Conservation (phyloP, 2,329 filamentous ascomycete genomes). For the Pyrenophora seminiperda region DNA sequence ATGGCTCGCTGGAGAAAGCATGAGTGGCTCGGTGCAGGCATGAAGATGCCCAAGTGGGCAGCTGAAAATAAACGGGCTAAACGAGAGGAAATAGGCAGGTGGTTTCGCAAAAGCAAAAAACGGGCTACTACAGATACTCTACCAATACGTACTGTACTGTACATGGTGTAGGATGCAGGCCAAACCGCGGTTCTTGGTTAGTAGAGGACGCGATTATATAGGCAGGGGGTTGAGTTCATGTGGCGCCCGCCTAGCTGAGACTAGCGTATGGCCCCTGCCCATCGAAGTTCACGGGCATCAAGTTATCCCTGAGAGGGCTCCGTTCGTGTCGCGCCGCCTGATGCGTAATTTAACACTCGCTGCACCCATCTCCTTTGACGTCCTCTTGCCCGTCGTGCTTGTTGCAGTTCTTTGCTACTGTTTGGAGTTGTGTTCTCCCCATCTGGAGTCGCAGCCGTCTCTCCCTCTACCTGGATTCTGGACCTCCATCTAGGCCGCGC, state of each 20-base stretch:
- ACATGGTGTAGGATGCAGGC: no score
- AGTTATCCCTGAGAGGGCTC: constrained; percentile 7
- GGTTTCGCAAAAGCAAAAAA: not conserved
- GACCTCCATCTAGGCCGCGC: not conserved
- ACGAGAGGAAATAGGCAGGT: not conserved
- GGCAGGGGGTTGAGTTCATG: constrained; percentile 4
- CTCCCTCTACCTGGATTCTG: no score
- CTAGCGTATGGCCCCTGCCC: constrained; percentile 11
- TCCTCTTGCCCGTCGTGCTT: not conserved
- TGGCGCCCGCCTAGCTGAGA: not conserved
- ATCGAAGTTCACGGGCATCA: not conserved
- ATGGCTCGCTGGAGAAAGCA: not conserved
- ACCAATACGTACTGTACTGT: no score
- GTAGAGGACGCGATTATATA: not conserved
- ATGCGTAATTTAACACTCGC: constrained; percentile 15
- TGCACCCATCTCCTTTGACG: constrained; percentile 6
- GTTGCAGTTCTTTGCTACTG: not conserved
- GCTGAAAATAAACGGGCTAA: not conserved
- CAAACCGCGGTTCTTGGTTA: constrained; percentile 2
- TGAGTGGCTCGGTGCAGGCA: constrained; percentile 2
- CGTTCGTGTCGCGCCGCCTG: constrained; percentile 8
- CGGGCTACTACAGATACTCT: no score
- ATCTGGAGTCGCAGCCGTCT: not conserved
- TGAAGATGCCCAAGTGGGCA: constrained; percentile 1
- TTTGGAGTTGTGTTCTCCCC: not conserved